Conservation (phyloP, 495 filamentous ascomycete genomes). For the Penicillium atrosanguineum region DNA sequence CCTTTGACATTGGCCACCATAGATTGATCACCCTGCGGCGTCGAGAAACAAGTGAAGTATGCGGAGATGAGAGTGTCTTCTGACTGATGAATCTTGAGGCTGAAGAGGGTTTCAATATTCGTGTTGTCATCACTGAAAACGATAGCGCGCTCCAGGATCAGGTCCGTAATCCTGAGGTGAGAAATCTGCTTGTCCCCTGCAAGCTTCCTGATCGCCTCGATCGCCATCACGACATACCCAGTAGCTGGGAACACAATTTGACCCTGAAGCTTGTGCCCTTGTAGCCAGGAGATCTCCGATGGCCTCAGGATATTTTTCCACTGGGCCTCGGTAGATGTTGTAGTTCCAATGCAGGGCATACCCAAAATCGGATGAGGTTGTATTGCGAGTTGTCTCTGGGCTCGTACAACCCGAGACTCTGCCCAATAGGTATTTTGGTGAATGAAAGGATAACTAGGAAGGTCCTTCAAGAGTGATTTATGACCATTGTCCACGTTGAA, state of each 20-base stretch:
- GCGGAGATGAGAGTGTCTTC: slow-evolving; percentile 5
- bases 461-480: slow-evolving; percentile 1
- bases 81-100: slow-evolving; percentile 7
- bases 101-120: slow-evolving; percentile 36
- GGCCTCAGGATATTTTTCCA: slow-evolving; percentile 31
- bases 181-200: neutral
- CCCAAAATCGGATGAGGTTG: slow-evolving; percentile 7
- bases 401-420: slow-evolving; percentile 39
- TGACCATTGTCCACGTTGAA: neutral
- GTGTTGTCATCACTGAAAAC: slow-evolving; percentile 6
- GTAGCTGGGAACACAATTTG: slow-evolving; percentile 56
- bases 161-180: slow-evolving; percentile 1
- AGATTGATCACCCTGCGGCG: neutral
- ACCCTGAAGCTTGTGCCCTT: slow-evolving; percentile 33
- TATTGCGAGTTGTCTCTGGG: slow-evolving; percentile 25
- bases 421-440: slow-evolving; percentile 40
- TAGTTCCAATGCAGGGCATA: slow-evolving; percentile 5
- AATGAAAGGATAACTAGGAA: slow-evolving; percentile 51
- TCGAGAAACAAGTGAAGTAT: slow-evolving; percentile 3
- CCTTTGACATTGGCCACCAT: too few species aligned
- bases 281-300: slow-evolving; percentile 35
- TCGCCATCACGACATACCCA: slow-evolving; percentile 54
- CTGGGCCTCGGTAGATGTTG: slow-evolving; percentile 5
- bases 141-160: slow-evolving; percentile 2
- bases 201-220: slow-evolving; percentile 42